phyloP scores from a whole-genome alignment of 2,329 filamentous ascomycete genomes.

The Xylariaceae sp. region DNA sequence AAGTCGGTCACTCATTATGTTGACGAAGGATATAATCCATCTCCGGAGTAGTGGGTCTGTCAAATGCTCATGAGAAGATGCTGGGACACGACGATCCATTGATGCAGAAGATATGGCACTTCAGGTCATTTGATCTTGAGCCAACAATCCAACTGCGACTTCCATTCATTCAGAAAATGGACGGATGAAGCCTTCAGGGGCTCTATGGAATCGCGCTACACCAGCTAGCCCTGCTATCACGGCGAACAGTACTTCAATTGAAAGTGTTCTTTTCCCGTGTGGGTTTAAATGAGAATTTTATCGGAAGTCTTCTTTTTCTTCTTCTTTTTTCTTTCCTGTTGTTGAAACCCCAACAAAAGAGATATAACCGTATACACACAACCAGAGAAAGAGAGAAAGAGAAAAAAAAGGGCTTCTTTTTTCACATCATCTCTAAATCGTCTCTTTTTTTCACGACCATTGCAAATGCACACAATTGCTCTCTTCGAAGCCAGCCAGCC shows the following conservation, averaged over 20 bases:
- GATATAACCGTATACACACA: conserved; percentile 13
- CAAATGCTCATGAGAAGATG: not conserved
- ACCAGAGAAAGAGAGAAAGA: not conserved
- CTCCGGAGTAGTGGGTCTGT: not conserved
- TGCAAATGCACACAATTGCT: no score
- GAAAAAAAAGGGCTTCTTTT: no score
- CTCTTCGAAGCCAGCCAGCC: no score
- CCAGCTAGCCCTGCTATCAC: not conserved
- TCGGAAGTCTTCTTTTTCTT: conserved; percentile 4
- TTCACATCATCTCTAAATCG: no score
- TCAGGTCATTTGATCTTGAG: no score
- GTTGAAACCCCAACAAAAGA: conserved; percentile 25
- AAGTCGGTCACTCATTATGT: not conserved
- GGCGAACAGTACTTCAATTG: not conserved
- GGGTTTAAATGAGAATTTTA: conserved; percentile 9
- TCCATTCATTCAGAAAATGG: not conserved
- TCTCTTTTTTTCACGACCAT: no score
- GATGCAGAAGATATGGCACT: not conserved
- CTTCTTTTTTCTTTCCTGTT: conserved; percentile 21
- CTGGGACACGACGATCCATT: not conserved
- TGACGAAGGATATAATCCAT: not conserved
- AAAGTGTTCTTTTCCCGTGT: not conserved
- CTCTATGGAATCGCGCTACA: not conserved
- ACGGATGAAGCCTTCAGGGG: no score
- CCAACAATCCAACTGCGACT: not conserved